phyloP scores from a whole-genome alignment of 2,329 filamentous ascomycete genomes.

The Xenoacremonium recifei region DNA sequence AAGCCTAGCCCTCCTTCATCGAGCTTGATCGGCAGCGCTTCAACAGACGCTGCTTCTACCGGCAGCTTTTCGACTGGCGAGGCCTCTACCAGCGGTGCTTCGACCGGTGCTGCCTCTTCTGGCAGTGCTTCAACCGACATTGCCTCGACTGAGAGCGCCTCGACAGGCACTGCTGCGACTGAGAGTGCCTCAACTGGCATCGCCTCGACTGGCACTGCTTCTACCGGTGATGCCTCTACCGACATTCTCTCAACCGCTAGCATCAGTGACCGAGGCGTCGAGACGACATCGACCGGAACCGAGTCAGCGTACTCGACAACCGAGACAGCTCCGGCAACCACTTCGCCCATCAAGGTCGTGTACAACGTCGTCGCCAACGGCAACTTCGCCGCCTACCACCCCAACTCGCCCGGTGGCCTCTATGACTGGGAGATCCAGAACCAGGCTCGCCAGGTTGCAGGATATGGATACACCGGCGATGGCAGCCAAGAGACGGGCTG shows the following conservation, averaged over 20 bases:
- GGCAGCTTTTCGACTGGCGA: too few relatives aligned
- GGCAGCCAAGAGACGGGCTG: conserved; percentile 16
- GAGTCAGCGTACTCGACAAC: conserved; percentile 1
- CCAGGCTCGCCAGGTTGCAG: conserved; percentile 13
- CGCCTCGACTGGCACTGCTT: not conserved
- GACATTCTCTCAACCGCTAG: not conserved
- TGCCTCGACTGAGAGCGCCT: not conserved
- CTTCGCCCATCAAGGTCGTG: conserved; percentile 4
- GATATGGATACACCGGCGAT: conserved; percentile 12
- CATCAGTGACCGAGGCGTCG: not conserved
- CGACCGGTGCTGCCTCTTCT: not conserved
- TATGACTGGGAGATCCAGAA: conserved; percentile 16
- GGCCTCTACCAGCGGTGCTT: too few relatives aligned
- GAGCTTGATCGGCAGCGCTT: too few relatives aligned
- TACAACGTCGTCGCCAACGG: conserved; percentile 17
- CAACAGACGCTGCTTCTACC: too few relatives aligned
- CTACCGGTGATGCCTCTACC: not conserved
- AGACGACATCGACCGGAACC: not conserved
- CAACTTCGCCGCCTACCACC: conserved; percentile 20
- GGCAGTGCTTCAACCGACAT: not conserved
- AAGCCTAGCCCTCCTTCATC: too few relatives aligned
- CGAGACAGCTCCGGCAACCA: conserved; percentile 5
- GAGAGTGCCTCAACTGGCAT: not conserved
- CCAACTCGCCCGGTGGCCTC: conserved; percentile 15
- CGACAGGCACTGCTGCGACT: not conserved